phyloP scores from a whole-genome alignment of 805 yeast genomes.

The Cephaloascus albidus region DNA sequence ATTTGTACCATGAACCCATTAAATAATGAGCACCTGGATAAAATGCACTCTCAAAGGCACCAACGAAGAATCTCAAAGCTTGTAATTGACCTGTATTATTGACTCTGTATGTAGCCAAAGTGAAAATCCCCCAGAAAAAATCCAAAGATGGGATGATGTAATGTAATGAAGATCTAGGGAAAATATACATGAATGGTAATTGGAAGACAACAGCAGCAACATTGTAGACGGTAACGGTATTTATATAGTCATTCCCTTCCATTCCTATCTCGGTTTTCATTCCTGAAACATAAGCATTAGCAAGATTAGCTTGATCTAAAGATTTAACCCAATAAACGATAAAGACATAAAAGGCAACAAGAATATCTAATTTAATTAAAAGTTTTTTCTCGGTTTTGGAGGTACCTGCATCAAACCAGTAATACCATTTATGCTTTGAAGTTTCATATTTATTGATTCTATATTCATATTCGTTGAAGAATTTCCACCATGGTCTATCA shows the following conservation, averaged over 20 bases:
- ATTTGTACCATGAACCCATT: conserved; percentile 51
- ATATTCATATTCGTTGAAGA: conserved; percentile 54
- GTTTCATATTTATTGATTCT: conserved; percentile 25
- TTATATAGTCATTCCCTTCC: conserved; percentile 53
- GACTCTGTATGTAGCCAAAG: conserved; percentile 44
- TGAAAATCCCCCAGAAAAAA: conserved; percentile 58
- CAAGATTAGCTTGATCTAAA: conserved; percentile 50
- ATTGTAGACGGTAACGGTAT: conserved; percentile 48
- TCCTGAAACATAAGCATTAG: conserved; percentile 60
- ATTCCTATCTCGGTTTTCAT: conserved; percentile 47
- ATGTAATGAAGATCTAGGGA: conserved; percentile 48
- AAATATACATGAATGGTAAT: conserved; percentile 49
- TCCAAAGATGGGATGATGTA: conserved; percentile 46
- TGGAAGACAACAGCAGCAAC: conserved; percentile 55
- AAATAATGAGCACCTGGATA: conserved; percentile 24
- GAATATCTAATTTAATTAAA: conserved; percentile 20
- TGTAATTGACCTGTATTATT: conserved; percentile 41
- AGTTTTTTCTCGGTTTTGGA: conserved; percentile 25
- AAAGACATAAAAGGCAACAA: conserved; percentile 22
- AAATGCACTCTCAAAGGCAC: conserved; percentile 60
- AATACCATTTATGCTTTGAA: conserved; percentile 34
- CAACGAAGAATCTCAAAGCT: conserved; percentile 58
- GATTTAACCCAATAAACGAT: conserved; percentile 58
- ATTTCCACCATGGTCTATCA: conserved; percentile 38
- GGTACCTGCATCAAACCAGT: conserved; percentile 45